Conservation (phyloP, 768 basidiomycete species). For the Russula sp. region DNA sequence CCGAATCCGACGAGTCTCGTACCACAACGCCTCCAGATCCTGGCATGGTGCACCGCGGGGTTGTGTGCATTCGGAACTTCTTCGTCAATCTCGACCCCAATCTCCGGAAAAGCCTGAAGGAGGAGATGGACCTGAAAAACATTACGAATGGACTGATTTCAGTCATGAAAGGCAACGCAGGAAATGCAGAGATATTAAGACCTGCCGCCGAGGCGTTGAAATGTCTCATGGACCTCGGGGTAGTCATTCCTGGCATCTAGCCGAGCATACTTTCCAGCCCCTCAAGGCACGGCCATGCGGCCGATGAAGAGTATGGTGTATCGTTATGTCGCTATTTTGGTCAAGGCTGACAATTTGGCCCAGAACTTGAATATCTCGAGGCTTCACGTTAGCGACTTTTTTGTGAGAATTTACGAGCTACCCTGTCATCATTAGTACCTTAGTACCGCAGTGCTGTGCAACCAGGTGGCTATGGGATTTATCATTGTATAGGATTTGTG, state of each 20-base stretch:
- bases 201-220: slow-evolving; percentile 50
- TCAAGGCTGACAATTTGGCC: not conserved
- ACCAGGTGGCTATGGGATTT: not conserved
- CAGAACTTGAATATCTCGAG: not conserved
- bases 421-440: not conserved
- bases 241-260: slow-evolving; percentile 10
- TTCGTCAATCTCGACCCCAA: slow-evolving; percentile 40
- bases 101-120: slow-evolving; percentile 39
- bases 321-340: not conserved
- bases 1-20: slow-evolving; percentile 35
- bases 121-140: slow-evolving; percentile 49
- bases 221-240: slow-evolving; percentile 31
- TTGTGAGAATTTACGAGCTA: not conserved
- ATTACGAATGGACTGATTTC: slow-evolving; percentile 48
- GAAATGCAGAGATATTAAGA: slow-evolving; percentile 37
- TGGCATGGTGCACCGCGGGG: slow-evolving; percentile 71
- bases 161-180: slow-evolving; percentile 40
- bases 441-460: not conserved
- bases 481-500: not conserved
- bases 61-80: slow-evolving; percentile 68
- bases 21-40: slow-evolving; percentile 37
- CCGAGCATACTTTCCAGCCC: not conserved
- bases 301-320: not conserved
- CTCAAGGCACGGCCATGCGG: not conserved
- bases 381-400: not conserved